phyloP scores from a whole-genome alignment of 495 filamentous ascomycete genomes.

The Entonaema liquescens region DNA sequence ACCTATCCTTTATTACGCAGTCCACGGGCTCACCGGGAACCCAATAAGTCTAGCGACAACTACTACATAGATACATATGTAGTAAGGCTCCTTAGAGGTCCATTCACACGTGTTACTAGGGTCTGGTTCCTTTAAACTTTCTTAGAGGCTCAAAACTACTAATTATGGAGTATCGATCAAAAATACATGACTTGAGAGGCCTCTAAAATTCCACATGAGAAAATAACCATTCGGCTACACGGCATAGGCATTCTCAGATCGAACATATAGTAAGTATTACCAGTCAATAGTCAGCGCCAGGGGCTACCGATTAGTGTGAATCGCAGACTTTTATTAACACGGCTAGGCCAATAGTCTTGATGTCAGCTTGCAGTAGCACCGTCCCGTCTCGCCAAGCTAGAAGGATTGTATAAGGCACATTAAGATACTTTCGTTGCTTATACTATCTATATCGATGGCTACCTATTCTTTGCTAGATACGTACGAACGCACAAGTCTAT shows the following conservation, averaged over 20 bases:
- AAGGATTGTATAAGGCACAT: neutral
- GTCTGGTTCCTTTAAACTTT: neutral
- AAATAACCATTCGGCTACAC: conserved; percentile 13
- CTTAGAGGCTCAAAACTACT: neutral
- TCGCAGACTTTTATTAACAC: conserved; percentile 24
- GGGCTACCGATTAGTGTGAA: conserved; percentile 23
- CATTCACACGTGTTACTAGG: neutral
- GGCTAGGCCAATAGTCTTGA: conserved; percentile 30
- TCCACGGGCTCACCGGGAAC: conserved; percentile 9
- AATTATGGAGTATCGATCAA: neutral
- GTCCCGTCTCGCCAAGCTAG: conserved; percentile 17
- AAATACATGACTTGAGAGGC: conserved; percentile 1
- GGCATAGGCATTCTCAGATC: conserved; percentile 2
- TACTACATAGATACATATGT: neutral
- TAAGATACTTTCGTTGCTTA: neutral
- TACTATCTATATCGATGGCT: neutral
- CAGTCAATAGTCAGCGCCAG: conserved; percentile 34
- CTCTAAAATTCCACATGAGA: conserved; percentile 1
- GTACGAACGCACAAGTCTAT: neutral
- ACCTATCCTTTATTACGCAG: neutral
- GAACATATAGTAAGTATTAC: neutral
- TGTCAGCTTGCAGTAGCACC: conserved; percentile 25
- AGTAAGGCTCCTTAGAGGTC: neutral
- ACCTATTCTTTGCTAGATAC: neutral
- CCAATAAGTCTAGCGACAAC: neutral